Base-by-base conservation (phyloP, 1,284 basidiomycete species). In the Cutaneotrichosporon curvatum region DNA sequence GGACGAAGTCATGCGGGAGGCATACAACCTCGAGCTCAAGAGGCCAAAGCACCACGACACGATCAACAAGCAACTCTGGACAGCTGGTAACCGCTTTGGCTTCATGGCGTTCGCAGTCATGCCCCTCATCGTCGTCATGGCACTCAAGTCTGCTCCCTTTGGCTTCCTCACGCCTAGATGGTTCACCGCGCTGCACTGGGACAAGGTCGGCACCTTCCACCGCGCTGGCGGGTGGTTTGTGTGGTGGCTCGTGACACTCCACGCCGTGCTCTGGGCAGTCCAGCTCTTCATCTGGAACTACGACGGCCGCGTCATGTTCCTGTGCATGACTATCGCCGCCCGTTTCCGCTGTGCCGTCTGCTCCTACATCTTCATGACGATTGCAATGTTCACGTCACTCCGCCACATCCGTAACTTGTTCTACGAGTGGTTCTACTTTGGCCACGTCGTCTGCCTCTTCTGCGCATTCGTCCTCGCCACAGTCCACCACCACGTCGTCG, bases 121-220 rank as follows among this genome's bases (percentile, higher is more conserved):
- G 31, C 87, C 87, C 0, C 75, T 90, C 16, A 80, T 81, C 45
- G 75, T 90, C 46, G 74, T 87, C 9, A 77, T 89, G 50, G 86
- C 83, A 3, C 77, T 91, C 64, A 90, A 89, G 67, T 78, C 84
- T 4, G 81, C 84, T 11, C 88, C 88, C 0, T 84, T 88, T 60
- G 87, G 85, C 37, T 61, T 89, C 37, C 79, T 89, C 58, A 80
- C 87, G 16, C 74, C 83, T 21, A 78, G 80, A 0, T 79, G 79
- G 55, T 75, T 84, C 51, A 79, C 81, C 18, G 81, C 84, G 40
- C 67, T 87, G 30, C 79, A 82, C 56, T 84, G 85, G 60, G 87
- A 91, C 73, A 85, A 87, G 60, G 78, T 88, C 22, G 74, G 79
- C 4, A 78, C 80, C 65, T 71, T 86, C 9, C 86, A 87, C 71